Percentiles rank a stretch among this genome's conserved stretches.
phyloP scores from a whole-genome alignment of 2,329 filamentous ascomycete species.

The Xylariaceae sp. region DNA sequence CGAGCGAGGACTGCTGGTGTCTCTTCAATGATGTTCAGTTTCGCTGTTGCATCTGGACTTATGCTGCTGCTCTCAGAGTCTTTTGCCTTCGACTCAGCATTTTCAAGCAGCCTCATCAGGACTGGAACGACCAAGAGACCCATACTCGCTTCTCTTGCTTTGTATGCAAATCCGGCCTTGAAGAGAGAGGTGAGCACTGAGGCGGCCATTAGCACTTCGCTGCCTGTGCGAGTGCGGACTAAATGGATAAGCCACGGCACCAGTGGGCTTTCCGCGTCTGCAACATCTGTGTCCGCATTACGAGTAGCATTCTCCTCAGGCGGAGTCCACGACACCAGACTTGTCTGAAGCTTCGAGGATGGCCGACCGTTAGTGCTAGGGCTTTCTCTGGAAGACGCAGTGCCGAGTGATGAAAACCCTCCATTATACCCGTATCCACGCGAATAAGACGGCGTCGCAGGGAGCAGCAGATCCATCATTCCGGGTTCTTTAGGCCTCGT shows the following conservation, averaged over 20 bases:
- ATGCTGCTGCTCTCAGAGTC: slow-evolving; percentile 42
- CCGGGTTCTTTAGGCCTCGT: slow-evolving; percentile 54
- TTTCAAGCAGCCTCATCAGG: slow-evolving; percentile 70
- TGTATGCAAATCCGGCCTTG: slow-evolving; percentile 70
- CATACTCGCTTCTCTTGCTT: slow-evolving; percentile 68
- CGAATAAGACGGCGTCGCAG: slow-evolving; percentile 54
- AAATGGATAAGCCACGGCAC: slow-evolving; percentile 76
- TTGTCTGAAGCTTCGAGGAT: slow-evolving; percentile 38
- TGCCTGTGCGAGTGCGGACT: slow-evolving; percentile 62
- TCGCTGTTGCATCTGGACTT: slow-evolving; percentile 44
- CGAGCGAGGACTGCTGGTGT: slow-evolving; percentile 79
- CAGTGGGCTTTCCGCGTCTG: slow-evolving; percentile 73
- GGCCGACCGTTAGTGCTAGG: slow-evolving; percentile 38
- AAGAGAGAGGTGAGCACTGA: slow-evolving; percentile 73
- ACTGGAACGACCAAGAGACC: slow-evolving; percentile 73
- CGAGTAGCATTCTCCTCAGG: slow-evolving; percentile 35
- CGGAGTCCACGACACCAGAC: slow-evolving; percentile 34
- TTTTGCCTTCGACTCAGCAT: slow-evolving; percentile 49
- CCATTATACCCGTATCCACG: slow-evolving; percentile 40
- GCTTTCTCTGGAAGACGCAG: slow-evolving; percentile 49
- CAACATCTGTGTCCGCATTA: slow-evolving; percentile 47
- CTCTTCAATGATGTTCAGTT: slow-evolving; percentile 68
- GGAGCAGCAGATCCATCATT: slow-evolving; percentile 71
- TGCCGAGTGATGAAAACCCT: slow-evolving; percentile 62
- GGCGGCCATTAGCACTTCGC: slow-evolving; percentile 71